Evolutionary conservation across 768 basidiomycete genomes (phyloP).

Genomic region (Peribolospora baueri): DNA sequence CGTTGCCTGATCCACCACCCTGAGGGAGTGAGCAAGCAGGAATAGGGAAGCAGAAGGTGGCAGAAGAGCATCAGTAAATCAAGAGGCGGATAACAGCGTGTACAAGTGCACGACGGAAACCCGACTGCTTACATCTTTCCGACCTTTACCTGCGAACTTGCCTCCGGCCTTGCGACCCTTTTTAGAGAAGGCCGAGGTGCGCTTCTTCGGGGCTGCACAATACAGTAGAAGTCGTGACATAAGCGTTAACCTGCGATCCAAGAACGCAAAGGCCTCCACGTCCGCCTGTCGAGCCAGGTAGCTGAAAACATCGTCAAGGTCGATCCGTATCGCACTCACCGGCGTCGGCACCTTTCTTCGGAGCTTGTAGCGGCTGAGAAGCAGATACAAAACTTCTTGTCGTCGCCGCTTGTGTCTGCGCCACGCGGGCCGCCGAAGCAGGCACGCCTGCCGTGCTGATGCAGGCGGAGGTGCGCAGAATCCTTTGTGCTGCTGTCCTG

Average conservation of each 20-base stretch:
- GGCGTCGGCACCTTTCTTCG: background rate
- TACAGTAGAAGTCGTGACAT: too few species aligned
- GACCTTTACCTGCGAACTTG: too few species aligned
- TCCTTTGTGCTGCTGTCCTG: too few species aligned
- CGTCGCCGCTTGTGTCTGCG: too few species aligned
- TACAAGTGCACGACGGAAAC: background rate
- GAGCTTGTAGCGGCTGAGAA: background rate
- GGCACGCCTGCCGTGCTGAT: too few species aligned
- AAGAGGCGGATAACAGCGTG: background rate
- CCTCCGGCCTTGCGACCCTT: background rate
- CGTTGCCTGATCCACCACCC: background rate
- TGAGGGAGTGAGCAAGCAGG: too few species aligned
- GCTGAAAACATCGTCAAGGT: background rate
- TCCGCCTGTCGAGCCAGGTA: background rate
- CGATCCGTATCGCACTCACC: background rate
- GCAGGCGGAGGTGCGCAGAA: too few species aligned
- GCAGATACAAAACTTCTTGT: too few species aligned
- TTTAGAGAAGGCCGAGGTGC: background rate
- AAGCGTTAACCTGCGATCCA: too few species aligned
- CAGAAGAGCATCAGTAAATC: background rate
- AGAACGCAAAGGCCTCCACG: too few species aligned
- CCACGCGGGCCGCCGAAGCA: too few species aligned
- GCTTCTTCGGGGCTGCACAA: background rate
- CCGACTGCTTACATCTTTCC: background rate
- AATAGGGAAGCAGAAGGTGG: background rate